These are phyloP conservation scores for Russula earlei DNA, from an alignment of 768 basidiomycete species.

Conservation along the genomic window DNA sequence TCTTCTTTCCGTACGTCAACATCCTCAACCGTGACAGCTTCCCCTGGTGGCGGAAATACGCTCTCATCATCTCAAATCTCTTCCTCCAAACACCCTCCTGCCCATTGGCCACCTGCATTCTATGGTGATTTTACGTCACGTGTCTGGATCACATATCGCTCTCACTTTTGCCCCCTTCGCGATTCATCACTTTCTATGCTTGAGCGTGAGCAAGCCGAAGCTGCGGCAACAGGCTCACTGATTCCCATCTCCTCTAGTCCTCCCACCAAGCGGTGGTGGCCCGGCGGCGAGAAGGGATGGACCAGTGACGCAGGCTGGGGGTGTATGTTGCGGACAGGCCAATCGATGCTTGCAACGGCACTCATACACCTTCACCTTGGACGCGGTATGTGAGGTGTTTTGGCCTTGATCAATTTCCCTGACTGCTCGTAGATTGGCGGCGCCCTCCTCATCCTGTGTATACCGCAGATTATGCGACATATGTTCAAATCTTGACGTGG, in stretches of 20 bases:
- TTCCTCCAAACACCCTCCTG: conserved; percentile 22
- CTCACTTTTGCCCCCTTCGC: conserved; percentile 73
- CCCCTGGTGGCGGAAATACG: conserved; percentile 23
- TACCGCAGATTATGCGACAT: conserved; percentile 67
- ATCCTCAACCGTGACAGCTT: conserved; percentile 29
- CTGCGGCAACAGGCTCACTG: conserved; percentile 4
- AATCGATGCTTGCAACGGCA: conserved; percentile 73
- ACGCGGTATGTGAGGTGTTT: conserved; percentile 39
- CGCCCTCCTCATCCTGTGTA: conserved; percentile 52
- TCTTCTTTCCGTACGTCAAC: conserved; percentile 37
- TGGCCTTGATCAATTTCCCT: not conserved
- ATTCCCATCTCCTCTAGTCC: conserved; percentile 28
- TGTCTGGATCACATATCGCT: conserved; percentile 89
- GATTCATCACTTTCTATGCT: conserved; percentile 43
- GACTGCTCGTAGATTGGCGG: conserved; percentile 64
- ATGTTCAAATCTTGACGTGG: conserved; percentile 89
- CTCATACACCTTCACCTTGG: conserved; percentile 69
- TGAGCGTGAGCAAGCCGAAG: conserved; percentile 27
- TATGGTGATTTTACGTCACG: conserved; percentile 83
- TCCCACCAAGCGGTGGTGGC: conserved; percentile 52
- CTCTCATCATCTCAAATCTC: conserved; percentile 27
- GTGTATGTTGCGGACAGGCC: conserved; percentile 85
- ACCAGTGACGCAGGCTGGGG: conserved; percentile 85
- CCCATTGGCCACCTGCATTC: conserved; percentile 67
- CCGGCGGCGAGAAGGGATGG: conserved; percentile 66